Percentiles rank a stretch among this genome's conserved stretches.
phyloP scores from a whole-genome alignment of 2,329 filamentous ascomycete species.

The Incumbomyces lentus region DNA sequence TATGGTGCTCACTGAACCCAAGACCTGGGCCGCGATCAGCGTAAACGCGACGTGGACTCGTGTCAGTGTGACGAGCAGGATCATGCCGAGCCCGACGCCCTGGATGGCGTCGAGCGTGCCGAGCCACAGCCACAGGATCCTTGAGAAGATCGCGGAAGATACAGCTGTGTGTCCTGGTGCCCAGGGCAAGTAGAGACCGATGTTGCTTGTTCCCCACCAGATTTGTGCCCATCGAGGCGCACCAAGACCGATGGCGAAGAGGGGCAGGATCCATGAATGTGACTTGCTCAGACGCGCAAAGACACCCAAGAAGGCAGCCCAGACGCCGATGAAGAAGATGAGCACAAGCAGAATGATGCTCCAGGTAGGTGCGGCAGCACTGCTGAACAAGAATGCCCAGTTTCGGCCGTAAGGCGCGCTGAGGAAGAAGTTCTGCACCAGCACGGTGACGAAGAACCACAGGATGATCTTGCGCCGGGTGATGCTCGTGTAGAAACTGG shows the following conservation, averaged over 20 bases:
- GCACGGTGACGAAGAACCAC: conserved; percentile 56
- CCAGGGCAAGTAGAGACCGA: conserved; percentile 55
- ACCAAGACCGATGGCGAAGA: conserved; percentile 57
- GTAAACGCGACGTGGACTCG: conserved; percentile 55
- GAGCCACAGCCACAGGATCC: conserved; percentile 56
- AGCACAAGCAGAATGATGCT: conserved; percentile 43
- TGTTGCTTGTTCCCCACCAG: conserved; percentile 52
- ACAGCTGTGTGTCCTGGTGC: conserved; percentile 44
- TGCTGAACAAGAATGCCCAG: conserved; percentile 55
- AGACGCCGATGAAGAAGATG: conserved; percentile 44
- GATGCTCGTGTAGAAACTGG: conserved; percentile 54
- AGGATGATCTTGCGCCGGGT: conserved; percentile 54
- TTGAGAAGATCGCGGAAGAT: conserved; percentile 40
- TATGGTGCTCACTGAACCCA: conserved; percentile 54
- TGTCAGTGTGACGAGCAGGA: conserved; percentile 54
- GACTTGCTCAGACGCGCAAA: conserved; percentile 47
- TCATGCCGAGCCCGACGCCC: conserved; percentile 58
- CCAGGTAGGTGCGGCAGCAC: conserved; percentile 46
- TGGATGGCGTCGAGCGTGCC: conserved; percentile 56
- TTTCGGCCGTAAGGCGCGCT: conserved; percentile 57
- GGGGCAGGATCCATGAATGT: conserved; percentile 51
- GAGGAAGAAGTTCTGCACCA: conserved; percentile 59
- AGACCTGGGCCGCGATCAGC: conserved; percentile 49
- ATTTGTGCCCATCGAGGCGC: conserved; percentile 59
- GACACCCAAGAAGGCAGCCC: conserved; percentile 42